phyloP scores from a whole-genome alignment of 1,284 basidiomycete species.

The Ceratobasidium sp. region DNA sequence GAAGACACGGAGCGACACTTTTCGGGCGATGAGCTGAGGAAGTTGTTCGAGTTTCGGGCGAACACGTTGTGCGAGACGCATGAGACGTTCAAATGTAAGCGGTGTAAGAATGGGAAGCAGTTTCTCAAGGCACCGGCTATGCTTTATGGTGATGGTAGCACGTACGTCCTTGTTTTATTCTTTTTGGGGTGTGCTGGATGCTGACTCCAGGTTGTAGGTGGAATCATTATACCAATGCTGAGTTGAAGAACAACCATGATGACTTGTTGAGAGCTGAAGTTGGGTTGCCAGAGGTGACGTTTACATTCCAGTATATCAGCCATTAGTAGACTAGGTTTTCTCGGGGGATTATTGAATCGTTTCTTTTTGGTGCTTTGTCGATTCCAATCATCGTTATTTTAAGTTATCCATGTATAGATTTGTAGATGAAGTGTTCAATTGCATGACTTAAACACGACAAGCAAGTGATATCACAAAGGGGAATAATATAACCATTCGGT shows the following conservation, averaged over 20 bases:
- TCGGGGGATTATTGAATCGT: neutral
- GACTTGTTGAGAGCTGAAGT: constrained; percentile 94
- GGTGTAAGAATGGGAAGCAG: constrained; percentile 92
- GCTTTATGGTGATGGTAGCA: constrained; percentile 97
- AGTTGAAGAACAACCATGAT: constrained; percentile 94
- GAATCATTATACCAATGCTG: constrained; percentile 95
- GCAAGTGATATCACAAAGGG: too few relatives aligned
- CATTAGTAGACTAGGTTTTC: constrained; percentile 61
- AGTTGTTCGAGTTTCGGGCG: constrained; percentile 94
- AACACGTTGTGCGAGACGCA: constrained; percentile 94
- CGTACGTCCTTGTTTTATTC: constrained; percentile 70
- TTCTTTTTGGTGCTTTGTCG: neutral
- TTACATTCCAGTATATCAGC: constrained; percentile 93
- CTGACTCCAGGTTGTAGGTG: constrained; percentile 70
- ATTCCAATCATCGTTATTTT: neutral
- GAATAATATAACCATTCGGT: neutral
- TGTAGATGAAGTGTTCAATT: constrained; percentile 7
- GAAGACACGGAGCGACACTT: constrained; percentile 97
- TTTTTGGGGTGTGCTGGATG: constrained; percentile 6
- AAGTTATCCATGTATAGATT: constrained; percentile 4
- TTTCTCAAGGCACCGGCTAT: constrained; percentile 85
- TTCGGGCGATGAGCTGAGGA: constrained; percentile 88
- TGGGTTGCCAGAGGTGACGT: constrained; percentile 86
- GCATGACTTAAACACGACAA: neutral
- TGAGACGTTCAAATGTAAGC: constrained; percentile 97